phyloP scores from a whole-genome alignment of 2,329 filamentous ascomycete genomes.

The Cephalotrichum gorgonifer region DNA sequence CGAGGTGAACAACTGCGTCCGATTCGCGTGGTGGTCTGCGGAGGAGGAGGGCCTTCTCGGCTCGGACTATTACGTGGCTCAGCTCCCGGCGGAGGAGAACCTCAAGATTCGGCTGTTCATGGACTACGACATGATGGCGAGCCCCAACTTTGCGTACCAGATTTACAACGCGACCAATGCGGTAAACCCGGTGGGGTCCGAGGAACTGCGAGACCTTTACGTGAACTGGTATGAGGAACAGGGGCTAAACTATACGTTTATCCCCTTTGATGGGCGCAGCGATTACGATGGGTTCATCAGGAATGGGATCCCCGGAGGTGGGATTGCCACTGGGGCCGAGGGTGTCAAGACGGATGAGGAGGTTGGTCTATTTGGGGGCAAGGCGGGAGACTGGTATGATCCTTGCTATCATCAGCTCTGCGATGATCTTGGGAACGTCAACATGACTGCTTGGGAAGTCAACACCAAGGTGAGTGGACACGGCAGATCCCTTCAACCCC shows the following conservation, averaged over 20 bases:
- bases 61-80: conserved; percentile 50
- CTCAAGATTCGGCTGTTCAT: conserved; percentile 53
- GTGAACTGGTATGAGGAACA: conserved; percentile 53
- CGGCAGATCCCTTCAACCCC: not conserved
- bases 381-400: conserved; percentile 50
- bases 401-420: conserved; percentile 53
- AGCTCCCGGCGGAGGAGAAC: conserved; percentile 47
- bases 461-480: conserved; percentile 48
- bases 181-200: conserved; percentile 59
- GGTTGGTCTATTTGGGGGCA: conserved; percentile 58
- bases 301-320: conserved; percentile 62
- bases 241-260: conserved; percentile 56
- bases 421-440: conserved; percentile 47
- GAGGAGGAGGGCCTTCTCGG: conserved; percentile 57
- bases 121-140: conserved; percentile 63
- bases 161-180: conserved; percentile 65
- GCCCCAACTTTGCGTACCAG: conserved; percentile 55
- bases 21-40: conserved; percentile 58
- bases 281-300: conserved; percentile 73
- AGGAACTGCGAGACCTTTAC: conserved; percentile 59
- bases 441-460: conserved; percentile 48
- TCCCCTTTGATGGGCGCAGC: conserved; percentile 67
- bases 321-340: conserved; percentile 70
- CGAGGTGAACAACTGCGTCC: conserved; percentile 52
- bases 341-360: conserved; percentile 63